phyloP scores from a whole-genome alignment of 2,329 filamentous ascomycete species.

The Neoascochyta sp. region DNA sequence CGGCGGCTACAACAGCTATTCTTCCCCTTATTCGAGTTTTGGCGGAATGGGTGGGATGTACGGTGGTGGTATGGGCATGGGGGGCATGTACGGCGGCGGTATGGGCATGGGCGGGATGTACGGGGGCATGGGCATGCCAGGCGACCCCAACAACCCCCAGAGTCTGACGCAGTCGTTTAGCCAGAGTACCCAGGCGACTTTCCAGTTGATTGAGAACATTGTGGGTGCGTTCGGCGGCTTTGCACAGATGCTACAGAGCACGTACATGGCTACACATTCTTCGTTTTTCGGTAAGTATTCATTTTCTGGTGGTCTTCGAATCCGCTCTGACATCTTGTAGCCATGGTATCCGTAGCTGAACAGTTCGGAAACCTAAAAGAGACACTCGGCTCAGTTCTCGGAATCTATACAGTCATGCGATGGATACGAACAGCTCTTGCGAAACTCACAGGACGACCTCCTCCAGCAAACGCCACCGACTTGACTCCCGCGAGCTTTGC shows the following conservation, averaged over 20 bases:
- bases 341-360: conserved; percentile 97
- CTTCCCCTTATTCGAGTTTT: conserved; percentile 54
- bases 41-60: conserved; percentile 43
- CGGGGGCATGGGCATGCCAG: conserved; percentile 49
- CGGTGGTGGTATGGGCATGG: conserved; percentile 42
- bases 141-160: conserved; percentile 78
- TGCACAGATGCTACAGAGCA: conserved; percentile 98
- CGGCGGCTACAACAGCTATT: conserved; percentile 53
- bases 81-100: conserved; percentile 46
- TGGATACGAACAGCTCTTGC: conserved; percentile 91
- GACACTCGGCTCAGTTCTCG: conserved; percentile 86
- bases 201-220: conserved; percentile 96
- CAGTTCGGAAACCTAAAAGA: conserved; percentile 92
- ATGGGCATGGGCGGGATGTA: conserved; percentile 44
- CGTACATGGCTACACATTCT: conserved; percentile 98
- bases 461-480: conserved; percentile 78
- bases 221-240: conserved; percentile 96
- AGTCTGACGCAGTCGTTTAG: conserved; percentile 94
- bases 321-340: conserved; percentile 38
- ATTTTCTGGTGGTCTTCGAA: background rate
- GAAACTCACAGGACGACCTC: conserved; percentile 86
- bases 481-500: conserved; percentile 91
- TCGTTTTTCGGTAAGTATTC: conserved; percentile 83
- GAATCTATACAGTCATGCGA: conserved; percentile 92
- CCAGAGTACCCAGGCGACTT: conserved; percentile 92